These are phyloP conservation scores for Fereydounia khargensis DNA, from an alignment of 1,284 basidiomycete genomes.

Conservation along the genomic window DNA sequence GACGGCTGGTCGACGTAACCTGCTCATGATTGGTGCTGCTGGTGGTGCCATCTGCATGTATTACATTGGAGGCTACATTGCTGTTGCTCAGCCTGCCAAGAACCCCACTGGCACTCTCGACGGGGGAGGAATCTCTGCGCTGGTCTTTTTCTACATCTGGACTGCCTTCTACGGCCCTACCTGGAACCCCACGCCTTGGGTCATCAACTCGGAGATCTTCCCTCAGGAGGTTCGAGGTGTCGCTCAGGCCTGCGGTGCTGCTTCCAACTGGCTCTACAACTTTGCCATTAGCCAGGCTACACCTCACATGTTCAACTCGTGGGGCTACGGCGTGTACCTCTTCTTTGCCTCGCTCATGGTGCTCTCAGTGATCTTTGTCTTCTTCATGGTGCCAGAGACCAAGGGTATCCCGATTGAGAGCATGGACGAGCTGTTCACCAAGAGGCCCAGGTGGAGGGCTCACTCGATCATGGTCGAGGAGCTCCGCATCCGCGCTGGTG, in stretches of 20 bases:
- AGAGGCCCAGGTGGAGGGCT: conserved; percentile 10
- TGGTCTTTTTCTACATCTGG: conserved; percentile 46
- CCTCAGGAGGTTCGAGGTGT: conserved; percentile 76
- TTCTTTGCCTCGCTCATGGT: conserved; percentile 69
- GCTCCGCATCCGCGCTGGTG: conserved; percentile 6
- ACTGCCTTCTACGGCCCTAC: conserved; percentile 34
- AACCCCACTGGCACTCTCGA: conserved; percentile 5
- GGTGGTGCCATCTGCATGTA: conserved; percentile 32
- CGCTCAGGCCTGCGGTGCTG: conserved; percentile 76
- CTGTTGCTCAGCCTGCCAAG: conserved; percentile 25
- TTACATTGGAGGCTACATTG: conserved; percentile 38
- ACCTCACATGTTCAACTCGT: conserved; percentile 45
- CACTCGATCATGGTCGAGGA: conserved; percentile 16
- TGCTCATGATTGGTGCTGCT: conserved; percentile 59
- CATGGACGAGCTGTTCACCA: conserved; percentile 58
- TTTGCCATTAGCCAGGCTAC: conserved; percentile 61
- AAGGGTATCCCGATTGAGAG: conserved; percentile 72
- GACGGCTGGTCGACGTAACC: conserved; percentile 64
- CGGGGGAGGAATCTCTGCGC: conserved; percentile 14
- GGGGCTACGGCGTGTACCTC: conserved; percentile 65
- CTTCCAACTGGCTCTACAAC: conserved; percentile 78
- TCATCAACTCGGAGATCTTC: conserved; percentile 67
- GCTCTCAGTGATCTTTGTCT: conserved; percentile 63
- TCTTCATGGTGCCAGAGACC: conserved; percentile 70
- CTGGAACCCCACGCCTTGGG: conserved; percentile 49